phyloP scores from a whole-genome alignment of 2,329 filamentous ascomycete species.

The Gliomastix tumulicola region DNA sequence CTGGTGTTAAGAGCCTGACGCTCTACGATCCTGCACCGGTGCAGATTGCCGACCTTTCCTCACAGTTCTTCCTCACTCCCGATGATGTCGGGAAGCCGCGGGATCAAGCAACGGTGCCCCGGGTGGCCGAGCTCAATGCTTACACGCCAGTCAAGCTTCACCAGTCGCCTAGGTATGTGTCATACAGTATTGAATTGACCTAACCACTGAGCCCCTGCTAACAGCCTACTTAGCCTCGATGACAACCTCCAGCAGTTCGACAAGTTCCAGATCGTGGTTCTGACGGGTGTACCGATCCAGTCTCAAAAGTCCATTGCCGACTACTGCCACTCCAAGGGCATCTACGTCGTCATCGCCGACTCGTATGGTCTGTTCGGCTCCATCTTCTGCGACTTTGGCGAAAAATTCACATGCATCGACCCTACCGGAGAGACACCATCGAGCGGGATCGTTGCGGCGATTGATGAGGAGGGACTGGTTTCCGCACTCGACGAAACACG shows the following conservation, averaged over 20 bases:
- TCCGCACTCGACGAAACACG: slow-evolving; percentile 91
- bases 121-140: slow-evolving; percentile 89
- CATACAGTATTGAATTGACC: slow-evolving; percentile 4
- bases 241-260: slow-evolving; percentile 76
- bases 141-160: slow-evolving; percentile 89
- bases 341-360: slow-evolving; percentile 81
- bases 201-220: slow-evolving; percentile 10
- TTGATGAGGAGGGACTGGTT: slow-evolving; percentile 84
- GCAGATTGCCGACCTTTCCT: slow-evolving; percentile 81
- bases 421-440: slow-evolving; percentile 83
- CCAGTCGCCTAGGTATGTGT: slow-evolving; percentile 43
- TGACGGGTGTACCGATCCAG: slow-evolving; percentile 76
- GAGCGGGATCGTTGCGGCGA: slow-evolving; percentile 82
- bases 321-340: slow-evolving; percentile 89
- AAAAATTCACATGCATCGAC: slow-evolving; percentile 87
- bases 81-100: slow-evolving; percentile 89
- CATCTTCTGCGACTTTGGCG: slow-evolving; percentile 95
- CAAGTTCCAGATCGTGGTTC: slow-evolving; percentile 85
- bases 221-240: slow-evolving; percentile 49
- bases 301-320: slow-evolving; percentile 81
- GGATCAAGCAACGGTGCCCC: slow-evolving; percentile 77
- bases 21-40: slow-evolving; percentile 85
- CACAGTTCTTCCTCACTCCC: slow-evolving; percentile 90
- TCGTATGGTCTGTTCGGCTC: slow-evolving; percentile 92
- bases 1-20: slow-evolving; percentile 94